Conservation (phyloP, 225 moss, liverwort and hornwort genomes). For the Antitrichia curtipendula region DNA sequence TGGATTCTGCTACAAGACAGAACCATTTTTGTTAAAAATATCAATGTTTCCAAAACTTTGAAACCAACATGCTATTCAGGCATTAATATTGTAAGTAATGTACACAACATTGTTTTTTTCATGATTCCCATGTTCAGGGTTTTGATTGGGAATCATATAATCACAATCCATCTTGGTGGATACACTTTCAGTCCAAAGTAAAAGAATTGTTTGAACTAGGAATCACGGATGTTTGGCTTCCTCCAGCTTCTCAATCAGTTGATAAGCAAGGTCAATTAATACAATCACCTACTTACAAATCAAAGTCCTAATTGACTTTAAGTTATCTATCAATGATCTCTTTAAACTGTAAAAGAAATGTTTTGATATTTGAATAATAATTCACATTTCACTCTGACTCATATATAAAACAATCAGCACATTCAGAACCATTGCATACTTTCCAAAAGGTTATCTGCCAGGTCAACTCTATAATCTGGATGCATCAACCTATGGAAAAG, state of each 20-base stretch:
- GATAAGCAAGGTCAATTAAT: constrained; percentile 54
- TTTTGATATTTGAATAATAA: background rate
- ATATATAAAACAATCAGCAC: background rate
- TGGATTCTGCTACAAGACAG: background rate
- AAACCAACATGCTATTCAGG: no score
- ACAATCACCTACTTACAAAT: background rate
- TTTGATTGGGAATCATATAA: constrained; percentile 71
- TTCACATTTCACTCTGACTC: background rate
- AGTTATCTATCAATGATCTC: background rate
- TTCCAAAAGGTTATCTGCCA: constrained; percentile 54
- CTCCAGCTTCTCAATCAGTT: constrained; percentile 65
- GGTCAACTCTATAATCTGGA: constrained; percentile 67
- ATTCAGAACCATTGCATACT: background rate
- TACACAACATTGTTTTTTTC: background rate
- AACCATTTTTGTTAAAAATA: background rate
- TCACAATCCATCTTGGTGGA: constrained; percentile 43
- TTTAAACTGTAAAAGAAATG: no score
- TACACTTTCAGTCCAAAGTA: constrained; percentile 35
- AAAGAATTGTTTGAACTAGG: constrained; percentile 49
- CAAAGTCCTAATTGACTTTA: background rate
- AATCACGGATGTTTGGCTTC: constrained; percentile 73
- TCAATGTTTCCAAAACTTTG: background rate
- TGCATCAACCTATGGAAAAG: constrained; percentile 58
- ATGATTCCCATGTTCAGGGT: background rate
- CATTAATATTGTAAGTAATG: background rate